Percentiles rank a stretch among this genome's conserved stretches.
Conservation (phyloP, 1,284 basidiomycete genomes). For the Cystobasidiaceae sp. region DNA sequence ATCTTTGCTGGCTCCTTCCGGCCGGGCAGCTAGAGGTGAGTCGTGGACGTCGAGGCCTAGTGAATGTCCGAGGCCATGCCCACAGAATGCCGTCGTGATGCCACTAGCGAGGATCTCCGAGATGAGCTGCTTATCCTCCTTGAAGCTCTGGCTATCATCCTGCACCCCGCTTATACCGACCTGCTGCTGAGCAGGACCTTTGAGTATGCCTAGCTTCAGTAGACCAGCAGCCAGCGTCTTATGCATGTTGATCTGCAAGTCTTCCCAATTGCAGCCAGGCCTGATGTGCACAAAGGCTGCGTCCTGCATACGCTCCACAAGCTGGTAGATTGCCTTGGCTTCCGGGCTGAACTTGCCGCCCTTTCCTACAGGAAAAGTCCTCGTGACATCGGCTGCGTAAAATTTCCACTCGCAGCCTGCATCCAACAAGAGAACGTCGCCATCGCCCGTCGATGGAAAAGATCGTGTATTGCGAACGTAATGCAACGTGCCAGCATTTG, state of each 20-base stretch:
- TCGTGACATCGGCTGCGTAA: conserved; percentile 66
- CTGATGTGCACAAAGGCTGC: conserved; percentile 62
- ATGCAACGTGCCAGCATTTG: conserved; percentile 76
- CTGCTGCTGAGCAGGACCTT: conserved; percentile 36
- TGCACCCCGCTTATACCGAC: conserved; percentile 47
- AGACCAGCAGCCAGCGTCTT: conserved; percentile 70
- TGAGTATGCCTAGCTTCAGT: conserved; percentile 77
- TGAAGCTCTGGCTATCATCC: conserved; percentile 23
- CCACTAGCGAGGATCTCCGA: conserved; percentile 63
- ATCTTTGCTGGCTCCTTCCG: conserved; percentile 47
- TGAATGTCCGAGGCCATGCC: conserved; percentile 65
- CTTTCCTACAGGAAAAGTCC: conserved; percentile 60
- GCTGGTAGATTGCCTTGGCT: conserved; percentile 70
- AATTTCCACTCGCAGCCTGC: conserved; percentile 84
- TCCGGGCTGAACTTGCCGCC: conserved; percentile 76
- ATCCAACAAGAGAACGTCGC: conserved; percentile 66
- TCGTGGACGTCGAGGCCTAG: conserved; percentile 77
- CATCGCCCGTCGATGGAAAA: conserved; percentile 28
- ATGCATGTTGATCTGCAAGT: conserved; percentile 73
- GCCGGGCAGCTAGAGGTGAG: conserved; percentile 3
- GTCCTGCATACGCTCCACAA: conserved; percentile 82
- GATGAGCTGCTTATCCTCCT: conserved; percentile 20
- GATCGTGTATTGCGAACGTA: conserved; percentile 58
- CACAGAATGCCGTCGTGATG: conserved; percentile 76
- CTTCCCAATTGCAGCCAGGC: conserved; percentile 77